A percentile compares a stretch with the other conserved stretches of the same genome.
Conservation (phyloP, 2,329 filamentous ascomycete species). For the Chaetomium olivaceum region DNA sequence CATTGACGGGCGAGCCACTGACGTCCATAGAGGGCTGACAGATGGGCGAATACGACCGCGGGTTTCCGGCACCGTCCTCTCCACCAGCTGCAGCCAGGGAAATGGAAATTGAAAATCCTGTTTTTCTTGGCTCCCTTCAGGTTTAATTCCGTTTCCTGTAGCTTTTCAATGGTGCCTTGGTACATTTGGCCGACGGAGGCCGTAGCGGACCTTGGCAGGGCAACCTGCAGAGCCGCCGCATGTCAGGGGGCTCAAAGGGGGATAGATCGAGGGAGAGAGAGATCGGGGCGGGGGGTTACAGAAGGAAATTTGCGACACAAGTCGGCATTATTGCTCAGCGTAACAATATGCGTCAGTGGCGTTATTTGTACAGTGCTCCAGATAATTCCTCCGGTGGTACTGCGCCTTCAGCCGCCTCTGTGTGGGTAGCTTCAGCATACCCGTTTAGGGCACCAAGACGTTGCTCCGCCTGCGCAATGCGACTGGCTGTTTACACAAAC, state of each 20-base stretch:
- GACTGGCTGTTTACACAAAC: conserved; percentile 7
- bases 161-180: neutral
- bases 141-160: neutral
- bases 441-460: neutral
- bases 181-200: neutral
- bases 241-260: neutral
- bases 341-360: conserved; percentile 24
- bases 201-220: conserved; percentile 6
- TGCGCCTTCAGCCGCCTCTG: conserved; percentile 12
- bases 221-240: neutral
- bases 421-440: conserved; percentile 6
- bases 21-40: neutral
- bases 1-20: neutral
- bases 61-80: neutral
- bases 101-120: conserved; percentile 6
- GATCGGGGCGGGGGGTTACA: neutral
- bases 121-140: neutral
- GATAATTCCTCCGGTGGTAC: conserved; percentile 2
- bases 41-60: conserved; percentile 2
- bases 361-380: conserved; percentile 2
- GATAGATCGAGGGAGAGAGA: neutral
- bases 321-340: conserved; percentile 17
- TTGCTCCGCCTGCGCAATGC: conserved; percentile 14
- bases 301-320: conserved; percentile 9
- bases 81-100: neutral